Percentiles rank a stretch among this genome's conserved stretches.
Evolutionary conservation across 257 asterid species (phyloP).

Genomic region (Solanum virginianum): DNA sequence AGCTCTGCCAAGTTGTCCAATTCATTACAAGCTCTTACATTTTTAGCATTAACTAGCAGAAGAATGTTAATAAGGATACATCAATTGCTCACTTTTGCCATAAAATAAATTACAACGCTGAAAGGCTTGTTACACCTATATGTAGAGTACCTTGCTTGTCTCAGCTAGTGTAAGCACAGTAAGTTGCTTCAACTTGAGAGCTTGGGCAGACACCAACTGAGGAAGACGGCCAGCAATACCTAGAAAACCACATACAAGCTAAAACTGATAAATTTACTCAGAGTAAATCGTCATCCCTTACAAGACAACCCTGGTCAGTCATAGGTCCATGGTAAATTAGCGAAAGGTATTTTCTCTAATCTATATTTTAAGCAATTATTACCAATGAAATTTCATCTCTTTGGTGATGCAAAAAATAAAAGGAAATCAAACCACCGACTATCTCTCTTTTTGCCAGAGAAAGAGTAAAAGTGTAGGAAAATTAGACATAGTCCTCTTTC

Average conservation of each 20-base stretch:
- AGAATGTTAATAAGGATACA: background rate
- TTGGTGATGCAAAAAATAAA: background rate
- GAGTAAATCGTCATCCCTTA: background rate
- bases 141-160: constrained; percentile 58
- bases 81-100: background rate
- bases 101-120: background rate
- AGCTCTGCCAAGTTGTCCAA: background rate
- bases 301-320: background rate
- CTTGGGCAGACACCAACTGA: constrained; percentile 67
- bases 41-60: background rate
- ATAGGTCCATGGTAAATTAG: background rate
- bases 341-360: background rate
- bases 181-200: constrained; percentile 90
- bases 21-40: background rate
- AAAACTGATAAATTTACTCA: background rate
- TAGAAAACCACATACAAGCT: constrained; percentile 15
- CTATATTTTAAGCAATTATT: background rate
- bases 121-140: background rate
- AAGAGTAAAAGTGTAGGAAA: background rate
- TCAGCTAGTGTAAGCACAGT: constrained; percentile 90
- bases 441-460: background rate
- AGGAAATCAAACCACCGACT: background rate
- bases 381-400: background rate
- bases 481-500: background rate
- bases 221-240: constrained; percentile 58